Evolutionary conservation across 257 asterid genomes (phyloP), one percentile per base, ranked within the genome.

Genomic region (Mitragyna speciosa): DNA sequence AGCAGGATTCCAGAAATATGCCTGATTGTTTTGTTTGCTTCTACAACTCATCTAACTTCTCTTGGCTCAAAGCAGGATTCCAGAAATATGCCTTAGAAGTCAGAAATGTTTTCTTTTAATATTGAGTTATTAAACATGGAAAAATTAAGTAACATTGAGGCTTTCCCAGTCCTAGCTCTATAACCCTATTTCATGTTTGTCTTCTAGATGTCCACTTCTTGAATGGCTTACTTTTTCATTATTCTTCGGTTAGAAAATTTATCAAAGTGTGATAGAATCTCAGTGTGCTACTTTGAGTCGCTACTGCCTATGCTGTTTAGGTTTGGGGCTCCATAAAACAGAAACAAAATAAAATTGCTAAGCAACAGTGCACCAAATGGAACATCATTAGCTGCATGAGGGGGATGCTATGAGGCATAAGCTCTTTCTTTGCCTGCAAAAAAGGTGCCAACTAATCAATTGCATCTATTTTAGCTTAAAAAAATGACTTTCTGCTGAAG

Each of bases 321-420:
- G 96, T 89, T 89, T 83, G 93, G 90, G 92, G 92, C 93, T 91
- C 96, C 89, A 89, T 91, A 88, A 86, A 80, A 79, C 69, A 39
- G 63, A 80, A 78, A 82, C 48, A 49, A 47, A 84, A 43, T 63
- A 76, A 85, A 79, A 68, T 81, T 84, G 65, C 12, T 68, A 20
- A 41, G 8, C 68, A 81, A 78, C 47, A 74, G 26, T 65, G 26
- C 72, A 81, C 85, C 85, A 80, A 78, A 78, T 73, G 67, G 63
- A 73, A 79, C 67, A 73, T 33, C 63, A 61, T 33, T 69, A 41
- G 68, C 66, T 45, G 24, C 47, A 31, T 20, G 12, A 65, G 12
- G 39, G 39, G 72, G 66, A 64, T 76, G 33, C 75, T 54, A 48
- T 6, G 2, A 49, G 36, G 7, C 10, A 19, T 69, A 31, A 11